Base-by-base conservation (phyloP, 805 yeast species). In the Schwanniomyces vanrijiae region DNA sequence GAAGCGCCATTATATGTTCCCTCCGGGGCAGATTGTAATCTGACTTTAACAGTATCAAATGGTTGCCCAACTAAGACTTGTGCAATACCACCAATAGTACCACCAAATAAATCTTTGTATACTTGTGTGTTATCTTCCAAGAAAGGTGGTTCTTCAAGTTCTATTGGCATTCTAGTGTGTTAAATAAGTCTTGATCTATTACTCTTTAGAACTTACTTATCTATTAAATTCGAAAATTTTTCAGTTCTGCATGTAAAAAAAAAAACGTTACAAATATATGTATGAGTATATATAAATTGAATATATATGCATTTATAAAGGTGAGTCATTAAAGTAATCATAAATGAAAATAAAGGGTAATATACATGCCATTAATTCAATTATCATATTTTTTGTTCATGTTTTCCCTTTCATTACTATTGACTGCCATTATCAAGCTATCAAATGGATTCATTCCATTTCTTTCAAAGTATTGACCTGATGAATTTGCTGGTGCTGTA, bases 51-150 rank as follows among this genome's bases (percentile, higher is more conserved):
- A 8, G 96, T 88, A 64, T 91, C 98, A 60, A 92, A 92, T 6
- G 98, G 97, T 68, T 94, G 98, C 20, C 99, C 99, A 11, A 86
- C 88, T 28, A 94, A 71, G 6, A 94, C 98, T 69, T 94, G 99
- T 5, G 97, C 92, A 22, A 94, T 82, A 45, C 99, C 99, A 47
- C 98, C 98, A 55, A 86, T 77, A 14, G 97, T 92, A 18, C 99
- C 99, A 4, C 96, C 95, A 45, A 88, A 68, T 42, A 90, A 78
- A 64, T 91, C 97, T 58, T 90, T 90, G 26, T 76, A 53, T 9
- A 89, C 89, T 52, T 72, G 77, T 39, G 51, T 41, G 54, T 68
- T 65, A 47, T 65, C 63, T 37, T 56, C 58, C 29, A 64, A 57
- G 40, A 68, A 62, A 20, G 66, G 65, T 18, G 75, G 75, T 51